Base-by-base conservation (phyloP, 1,284 basidiomycete species). In the Microbotryum intermedium region DNA sequence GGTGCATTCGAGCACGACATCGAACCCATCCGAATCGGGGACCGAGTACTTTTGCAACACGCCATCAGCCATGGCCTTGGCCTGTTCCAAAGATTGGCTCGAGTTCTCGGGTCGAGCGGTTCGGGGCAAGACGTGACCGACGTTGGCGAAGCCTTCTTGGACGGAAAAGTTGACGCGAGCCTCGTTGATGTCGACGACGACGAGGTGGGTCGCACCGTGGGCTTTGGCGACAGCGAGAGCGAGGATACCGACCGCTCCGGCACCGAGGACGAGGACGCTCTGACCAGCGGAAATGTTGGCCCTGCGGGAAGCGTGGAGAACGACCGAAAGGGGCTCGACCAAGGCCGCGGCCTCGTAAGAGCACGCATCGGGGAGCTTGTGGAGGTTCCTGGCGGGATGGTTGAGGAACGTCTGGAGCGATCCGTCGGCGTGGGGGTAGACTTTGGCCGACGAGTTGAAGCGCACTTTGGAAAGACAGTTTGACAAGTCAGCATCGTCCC, bases 1-100 rank as follows among this genome's bases (percentile, higher is more conserved):
- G 6, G 92, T 94, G 76, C 93, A 97, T 75, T 97, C 93, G 71
- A 92, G 89, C 43, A 95, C 85, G 69, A 88, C 79, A 75, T 97
- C 91, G 75, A 92, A 94, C 16, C 91, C 92, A 34, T 88, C 84
- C 25, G 80, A 78, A 0, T 64, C 60, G n/a, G 68, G 65, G 7
- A 60, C 34, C 9, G 64, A 51, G 55, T 72, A 65, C 63, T 80
- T 74, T 65, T 79, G 73, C 69, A 90, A 76, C 21, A 83, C 79
- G 43, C 76, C 72, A 28, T 77, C 74, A 6, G 82, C 79, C 62
- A 76, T 81, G 62, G 84, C 82, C 73, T 85, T 85, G 16, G 86
- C 84, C 5, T 79, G 79, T 55, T 82, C 81, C 43, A 90, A 79
- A 63, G 82, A 80, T 54, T 90, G 75, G 30, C 65, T 67, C 10